Evolutionary conservation across 2,329 filamentous ascomycete species (phyloP).

Genomic region (Neoascochyta sp.): DNA sequence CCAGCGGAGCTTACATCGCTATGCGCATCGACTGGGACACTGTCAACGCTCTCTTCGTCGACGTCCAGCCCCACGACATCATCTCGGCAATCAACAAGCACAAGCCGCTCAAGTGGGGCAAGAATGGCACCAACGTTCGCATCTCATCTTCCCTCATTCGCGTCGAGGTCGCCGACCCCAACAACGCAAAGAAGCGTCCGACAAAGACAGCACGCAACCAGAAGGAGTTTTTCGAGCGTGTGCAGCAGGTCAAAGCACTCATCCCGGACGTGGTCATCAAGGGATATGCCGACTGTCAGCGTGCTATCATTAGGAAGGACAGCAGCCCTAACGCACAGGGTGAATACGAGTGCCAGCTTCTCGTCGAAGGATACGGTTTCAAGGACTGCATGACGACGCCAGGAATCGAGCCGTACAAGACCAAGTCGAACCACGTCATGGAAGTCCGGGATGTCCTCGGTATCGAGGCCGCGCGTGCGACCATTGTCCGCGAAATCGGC

Average conservation of each 20-base stretch:
- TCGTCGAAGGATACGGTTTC: slow-evolving; percentile 92
- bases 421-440: slow-evolving; percentile 82
- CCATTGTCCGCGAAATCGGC: slow-evolving; percentile 84
- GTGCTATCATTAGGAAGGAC: slow-evolving; percentile 84
- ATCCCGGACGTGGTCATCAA: slow-evolving; percentile 83
- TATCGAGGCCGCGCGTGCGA: slow-evolving; percentile 87
- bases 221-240: slow-evolving; percentile 67
- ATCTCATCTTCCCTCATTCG: slow-evolving; percentile 56
- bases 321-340: slow-evolving; percentile 67
- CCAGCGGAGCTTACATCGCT: slow-evolving; percentile 69
- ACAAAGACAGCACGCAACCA: slow-evolving; percentile 39
- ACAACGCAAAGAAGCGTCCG: slow-evolving; percentile 23
- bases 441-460: slow-evolving; percentile 83
- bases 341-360: slow-evolving; percentile 51
- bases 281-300: slow-evolving; percentile 78
- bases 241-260: slow-evolving; percentile 79
- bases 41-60: slow-evolving; percentile 76
- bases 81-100: slow-evolving; percentile 70
- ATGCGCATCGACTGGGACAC: slow-evolving; percentile 78
- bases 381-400: slow-evolving; percentile 88
- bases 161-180: slow-evolving; percentile 61
- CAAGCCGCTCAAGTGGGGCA: slow-evolving; percentile 75
- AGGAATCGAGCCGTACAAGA: slow-evolving; percentile 75
- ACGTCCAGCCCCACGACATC: slow-evolving; percentile 71
- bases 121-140: slow-evolving; percentile 56